Evolutionary conservation across 129 eudicot species (phyloP).

Genomic region (Flaveria sonorensis): DNA sequence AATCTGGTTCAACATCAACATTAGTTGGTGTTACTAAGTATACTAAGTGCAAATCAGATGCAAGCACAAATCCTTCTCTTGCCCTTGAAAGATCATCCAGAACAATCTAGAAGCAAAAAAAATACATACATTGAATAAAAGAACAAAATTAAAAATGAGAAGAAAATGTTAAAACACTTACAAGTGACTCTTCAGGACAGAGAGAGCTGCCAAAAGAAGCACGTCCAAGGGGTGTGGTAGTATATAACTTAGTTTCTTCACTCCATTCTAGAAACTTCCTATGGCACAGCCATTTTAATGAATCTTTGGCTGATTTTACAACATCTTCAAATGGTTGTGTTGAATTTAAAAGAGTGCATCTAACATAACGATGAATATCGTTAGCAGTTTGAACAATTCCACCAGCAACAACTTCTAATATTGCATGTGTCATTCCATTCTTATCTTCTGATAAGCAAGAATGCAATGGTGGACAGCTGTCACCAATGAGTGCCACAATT

Average conservation of each 20-base stretch:
- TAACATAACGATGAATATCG: constrained; percentile 92
- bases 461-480: constrained; percentile 78
- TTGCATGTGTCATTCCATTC: constrained; percentile 99
- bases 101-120: constrained; percentile 59
- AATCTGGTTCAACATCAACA: constrained; percentile 96
- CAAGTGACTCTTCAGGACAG: constrained; percentile 94
- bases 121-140: neutral
- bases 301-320: constrained; percentile 93
- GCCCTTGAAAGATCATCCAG: constrained; percentile 98
- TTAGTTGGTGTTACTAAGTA: constrained; percentile 91
- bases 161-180: constrained; percentile 33
- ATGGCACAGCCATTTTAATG: constrained; percentile 93
- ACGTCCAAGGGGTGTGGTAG: constrained; percentile 88
- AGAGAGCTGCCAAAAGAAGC: constrained; percentile 98
- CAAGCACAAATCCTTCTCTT: constrained; percentile 96
- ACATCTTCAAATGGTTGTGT: constrained; percentile 99
- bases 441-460: constrained; percentile 98
- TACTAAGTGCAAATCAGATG: constrained; percentile 94
- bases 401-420: constrained; percentile 93
- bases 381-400: constrained; percentile 98
- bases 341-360: constrained; percentile 95
- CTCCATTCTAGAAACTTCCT: constrained; percentile 92
- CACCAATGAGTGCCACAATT: constrained; percentile 71
- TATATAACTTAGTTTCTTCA: constrained; percentile 86
- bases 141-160: neutral